Evolutionary conservation across 176 grass and related monocot genomes (phyloP), one percentile per base, ranked within the genome.

Genomic region (Areca catechu): DNA sequence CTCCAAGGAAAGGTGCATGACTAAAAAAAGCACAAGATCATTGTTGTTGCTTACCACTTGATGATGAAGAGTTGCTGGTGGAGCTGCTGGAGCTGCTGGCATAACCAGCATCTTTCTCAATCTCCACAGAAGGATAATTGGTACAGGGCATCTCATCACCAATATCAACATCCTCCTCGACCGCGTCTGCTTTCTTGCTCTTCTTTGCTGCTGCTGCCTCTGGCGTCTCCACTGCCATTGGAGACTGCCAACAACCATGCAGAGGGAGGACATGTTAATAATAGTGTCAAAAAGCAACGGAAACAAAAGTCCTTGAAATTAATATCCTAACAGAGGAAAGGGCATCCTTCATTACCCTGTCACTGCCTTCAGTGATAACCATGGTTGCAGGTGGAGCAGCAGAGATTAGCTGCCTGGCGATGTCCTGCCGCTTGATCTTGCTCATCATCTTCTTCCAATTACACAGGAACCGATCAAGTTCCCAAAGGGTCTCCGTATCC

Each of bases 131-230:
- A 16, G 83, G 87, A 69, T 92, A 92, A 65, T 81, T 83, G 17
- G 71, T 56, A 17, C 69, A 23, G 20, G 87, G 93, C 72, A 92
- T 88, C 64, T 98, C 87, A 56, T 98, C 87, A 18, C 84, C 87
- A 64, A 89, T 98, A 60, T 98, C 93, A 14, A 98, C 66, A 61
- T 98, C 89, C 59, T 98, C 93, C 29, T 98, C 93, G 15, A 65
- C 81, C 14, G 73, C 71, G 53, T 82, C 75, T 0, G 53, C 24
- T 18, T 70, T 50, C 37, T 65, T 58, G 27, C 24, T 77, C 29
- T 74, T 72, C n/a, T 70, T 24, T 47, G 53, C 72, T 0, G 71
- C 80, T 59, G 56, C 51, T 15, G 51, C 67, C 22, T 73, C 70
- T 4, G n/a, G 19, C 0, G 24, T 19, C 4, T 54, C 49, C 2